Percentiles rank a stretch among this genome's conserved stretches.
These are phyloP conservation scores for Rosa lucieae DNA, from an alignment of 306 rosid species.

Conservation along the genomic window DNA sequence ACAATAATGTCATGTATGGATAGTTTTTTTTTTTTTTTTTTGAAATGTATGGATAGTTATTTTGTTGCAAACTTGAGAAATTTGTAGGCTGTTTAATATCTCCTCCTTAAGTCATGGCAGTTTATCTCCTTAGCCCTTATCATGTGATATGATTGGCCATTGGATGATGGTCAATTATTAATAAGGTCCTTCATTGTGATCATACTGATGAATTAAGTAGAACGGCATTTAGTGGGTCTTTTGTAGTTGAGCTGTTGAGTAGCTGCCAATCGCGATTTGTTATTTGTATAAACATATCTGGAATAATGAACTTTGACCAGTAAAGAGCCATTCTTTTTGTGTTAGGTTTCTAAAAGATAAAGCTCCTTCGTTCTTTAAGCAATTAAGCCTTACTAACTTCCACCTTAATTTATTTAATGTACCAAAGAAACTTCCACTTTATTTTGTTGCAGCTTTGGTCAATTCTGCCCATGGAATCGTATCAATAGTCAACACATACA, in stretches of 20 bases:
- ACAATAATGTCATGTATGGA: too few relatives aligned
- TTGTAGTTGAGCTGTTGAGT: not conserved
- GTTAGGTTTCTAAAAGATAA: not conserved
- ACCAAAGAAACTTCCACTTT: too few relatives aligned
- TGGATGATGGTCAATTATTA: conserved; percentile 20
- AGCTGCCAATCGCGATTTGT: conserved; percentile 11
- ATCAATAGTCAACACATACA: too few relatives aligned
- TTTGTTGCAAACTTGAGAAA: too few relatives aligned
- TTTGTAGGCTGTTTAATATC: too few relatives aligned
- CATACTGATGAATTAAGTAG: conserved; percentile 20
- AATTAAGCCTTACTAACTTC: not conserved
- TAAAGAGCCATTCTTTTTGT: not conserved
- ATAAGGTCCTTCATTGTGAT: conserved; percentile 18
- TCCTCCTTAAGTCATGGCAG: conserved; percentile 26
- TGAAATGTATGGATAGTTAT: too few relatives aligned
- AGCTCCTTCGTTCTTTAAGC: not conserved
- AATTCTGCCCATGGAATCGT: too few relatives aligned
- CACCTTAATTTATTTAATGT: not conserved
- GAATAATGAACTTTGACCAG: not conserved
- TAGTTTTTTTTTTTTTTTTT: too few relatives aligned
- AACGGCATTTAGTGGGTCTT: conserved; percentile 18
- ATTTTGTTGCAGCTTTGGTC: too few relatives aligned
- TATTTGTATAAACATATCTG: not conserved
- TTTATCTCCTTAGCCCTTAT: not conserved
- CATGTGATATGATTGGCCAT: conserved; percentile 12